Evolutionary conservation across 257 asterid genomes (phyloP), one percentile per base, ranked within the genome.

Genomic region (Datura wrightii): DNA sequence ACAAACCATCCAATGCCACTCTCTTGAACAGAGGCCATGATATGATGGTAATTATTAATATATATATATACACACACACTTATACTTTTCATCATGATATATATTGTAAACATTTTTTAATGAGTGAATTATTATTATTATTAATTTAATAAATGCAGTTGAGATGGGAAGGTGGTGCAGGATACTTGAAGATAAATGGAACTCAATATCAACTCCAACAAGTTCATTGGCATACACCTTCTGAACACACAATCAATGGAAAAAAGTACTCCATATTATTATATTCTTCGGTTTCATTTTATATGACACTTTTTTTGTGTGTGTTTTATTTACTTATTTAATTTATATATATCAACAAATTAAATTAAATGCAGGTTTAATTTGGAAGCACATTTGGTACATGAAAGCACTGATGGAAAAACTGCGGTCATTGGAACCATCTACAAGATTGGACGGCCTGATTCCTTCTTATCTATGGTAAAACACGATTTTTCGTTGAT

Each of bases 1-100:
- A 94, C 82, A 85, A 69, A 39, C 86, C 94, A 46, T 86, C 93
- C 6, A 88, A 90, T 84, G 93, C 98, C 6, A 95, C 97, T 36
- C 91, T 94, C 6, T 69, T 84, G 34, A 93, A 95, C 19, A 87
- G 97, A 88, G 97, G 98, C 81, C 98, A 95, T 79, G 98, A 92
- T 76, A 91, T 94, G 90, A 95, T 92, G 98, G 98, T 95, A 89
- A 52, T 9, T 58, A 24, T 24, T 24, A 24, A 24, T 24, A 24
- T 24, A 24, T 24, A 24, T 24, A 24, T 24, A 24, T 24, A 24
- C 1, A 24, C 1, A 24, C 1, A 24, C 31, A 24, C 31, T 24
- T 24, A 24, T 39, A 39, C 42, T 39, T 39, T 4, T 39, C 42
- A 39, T 39, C 42, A 39, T 39, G 42, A 39, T 39, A 39, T 39